Evolutionary conservation across 345 rosid species (phyloP).

Genomic region (Sapria himalayana): DNA sequence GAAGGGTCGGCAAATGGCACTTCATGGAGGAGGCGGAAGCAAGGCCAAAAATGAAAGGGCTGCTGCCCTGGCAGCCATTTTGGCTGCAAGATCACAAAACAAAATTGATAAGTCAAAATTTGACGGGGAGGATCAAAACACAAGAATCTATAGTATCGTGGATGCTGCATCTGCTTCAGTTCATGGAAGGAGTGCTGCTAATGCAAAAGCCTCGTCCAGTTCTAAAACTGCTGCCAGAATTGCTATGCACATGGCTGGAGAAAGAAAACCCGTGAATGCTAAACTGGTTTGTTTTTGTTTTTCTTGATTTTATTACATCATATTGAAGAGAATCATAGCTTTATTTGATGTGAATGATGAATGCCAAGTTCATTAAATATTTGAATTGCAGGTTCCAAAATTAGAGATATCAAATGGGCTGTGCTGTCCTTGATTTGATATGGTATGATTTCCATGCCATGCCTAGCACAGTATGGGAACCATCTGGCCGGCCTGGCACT

Average conservation of each 20-base stretch:
- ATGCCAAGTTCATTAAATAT: too few species aligned
- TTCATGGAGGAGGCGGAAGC: constrained; percentile 88
- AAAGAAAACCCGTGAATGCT: constrained; percentile 65
- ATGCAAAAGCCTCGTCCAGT: constrained; percentile 62
- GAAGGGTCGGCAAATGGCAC: constrained; percentile 61
- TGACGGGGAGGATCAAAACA: constrained; percentile 28
- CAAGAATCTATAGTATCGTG: constrained; percentile 47
- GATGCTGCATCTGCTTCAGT: constrained; percentile 97
- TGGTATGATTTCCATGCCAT: too few species aligned
- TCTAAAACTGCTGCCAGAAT: constrained; percentile 86
- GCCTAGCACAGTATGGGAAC: too few species aligned
- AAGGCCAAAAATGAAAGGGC: constrained; percentile 90
- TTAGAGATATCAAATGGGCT: too few species aligned
- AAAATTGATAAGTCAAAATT: constrained; percentile 40
- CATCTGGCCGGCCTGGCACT: too few species aligned
- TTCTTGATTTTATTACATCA: too few species aligned
- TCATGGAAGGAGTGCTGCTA: constrained; percentile 84
- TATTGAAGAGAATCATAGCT: too few species aligned
- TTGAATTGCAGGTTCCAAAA: too few species aligned
- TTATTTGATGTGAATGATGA: too few species aligned
- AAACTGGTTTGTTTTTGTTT: constrained; percentile 37
- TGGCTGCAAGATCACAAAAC: constrained; percentile 61
- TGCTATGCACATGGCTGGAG: constrained; percentile 96
- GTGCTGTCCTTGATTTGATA: too few species aligned
- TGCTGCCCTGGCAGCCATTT: constrained; percentile 67